A percentile compares a stretch with the other conserved stretches of the same genome.
Conservation (phyloP, 2,329 filamentous ascomycete species). For the Meredithiella fracta region DNA sequence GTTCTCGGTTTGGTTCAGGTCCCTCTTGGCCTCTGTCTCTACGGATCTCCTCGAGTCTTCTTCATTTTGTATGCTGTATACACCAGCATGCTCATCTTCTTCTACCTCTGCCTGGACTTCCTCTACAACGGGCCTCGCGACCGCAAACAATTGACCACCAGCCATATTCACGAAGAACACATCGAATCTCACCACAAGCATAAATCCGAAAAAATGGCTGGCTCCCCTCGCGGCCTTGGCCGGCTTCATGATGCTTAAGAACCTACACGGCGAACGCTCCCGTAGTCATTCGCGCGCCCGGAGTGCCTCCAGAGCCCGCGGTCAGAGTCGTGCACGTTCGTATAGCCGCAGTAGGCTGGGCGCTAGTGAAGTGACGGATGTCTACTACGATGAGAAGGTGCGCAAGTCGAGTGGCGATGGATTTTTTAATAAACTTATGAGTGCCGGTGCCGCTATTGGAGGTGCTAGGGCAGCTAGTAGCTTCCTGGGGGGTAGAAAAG, state of each 20-base stretch:
- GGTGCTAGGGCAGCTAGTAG: slow-evolving; percentile 45
- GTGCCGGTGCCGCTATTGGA: slow-evolving; percentile 44
- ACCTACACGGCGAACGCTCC: slow-evolving; percentile 24
- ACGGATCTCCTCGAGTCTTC: slow-evolving; percentile 69
- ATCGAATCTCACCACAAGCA: slow-evolving; percentile 23
- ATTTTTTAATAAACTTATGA: slow-evolving; percentile 43
- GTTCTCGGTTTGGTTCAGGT: slow-evolving; percentile 76
- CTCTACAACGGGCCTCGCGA: slow-evolving; percentile 40
- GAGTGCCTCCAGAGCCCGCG: slow-evolving; percentile 23
- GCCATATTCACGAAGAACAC: slow-evolving; percentile 27
- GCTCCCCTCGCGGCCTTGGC: slow-evolving; percentile 37
- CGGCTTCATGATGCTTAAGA: slow-evolving; percentile 31
- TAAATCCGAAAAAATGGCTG: slow-evolving; percentile 28
- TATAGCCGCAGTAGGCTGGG: slow-evolving; percentile 26
- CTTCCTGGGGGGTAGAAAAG: slow-evolving; percentile 26
- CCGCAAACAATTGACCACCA: slow-evolving; percentile 33
- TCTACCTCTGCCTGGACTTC: slow-evolving; percentile 71
- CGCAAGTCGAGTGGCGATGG: slow-evolving; percentile 22
- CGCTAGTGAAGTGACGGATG: slow-evolving; percentile 40
- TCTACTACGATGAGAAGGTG: slow-evolving; percentile 35
- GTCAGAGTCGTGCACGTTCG: slow-evolving; percentile 16
- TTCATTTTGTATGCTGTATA: slow-evolving; percentile 79
- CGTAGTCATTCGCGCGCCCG: slow-evolving; percentile 24
- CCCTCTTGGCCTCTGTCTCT: slow-evolving; percentile 75
- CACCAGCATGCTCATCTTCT: slow-evolving; percentile 52